These are phyloP conservation scores for Coleophoma cylindrospora DNA, from an alignment of 2,329 filamentous ascomycete genomes.

Conservation along the genomic window DNA sequence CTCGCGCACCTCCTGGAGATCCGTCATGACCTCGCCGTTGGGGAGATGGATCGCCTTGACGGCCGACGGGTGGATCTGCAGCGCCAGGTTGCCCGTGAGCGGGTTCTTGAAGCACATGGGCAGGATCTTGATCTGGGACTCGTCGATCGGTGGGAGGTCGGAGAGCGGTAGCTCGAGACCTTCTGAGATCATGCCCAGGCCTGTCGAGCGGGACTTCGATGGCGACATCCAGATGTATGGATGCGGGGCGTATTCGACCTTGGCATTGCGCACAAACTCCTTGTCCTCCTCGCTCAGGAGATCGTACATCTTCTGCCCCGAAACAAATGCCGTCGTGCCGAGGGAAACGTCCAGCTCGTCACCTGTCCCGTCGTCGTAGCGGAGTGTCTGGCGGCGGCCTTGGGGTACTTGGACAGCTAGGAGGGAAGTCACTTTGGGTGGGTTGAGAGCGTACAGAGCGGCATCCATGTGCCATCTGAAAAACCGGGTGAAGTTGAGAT, in stretches of 20 bases:
- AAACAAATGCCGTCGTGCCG: constrained; percentile 73
- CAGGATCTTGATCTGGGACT: constrained; percentile 63
- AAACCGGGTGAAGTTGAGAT: constrained; percentile 53
- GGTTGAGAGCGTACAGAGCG: constrained; percentile 69
- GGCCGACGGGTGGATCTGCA: constrained; percentile 72
- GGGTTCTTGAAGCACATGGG: constrained; percentile 79
- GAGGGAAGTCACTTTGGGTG: constrained; percentile 67
- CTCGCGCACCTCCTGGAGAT: constrained; percentile 60
- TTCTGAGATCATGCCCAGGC: constrained; percentile 67
- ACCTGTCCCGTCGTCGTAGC: constrained; percentile 67
- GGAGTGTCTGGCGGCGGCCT: constrained; percentile 59
- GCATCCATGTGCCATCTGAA: constrained; percentile 82
- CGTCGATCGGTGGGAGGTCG: constrained; percentile 61
- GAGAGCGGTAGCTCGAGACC: constrained; percentile 52
- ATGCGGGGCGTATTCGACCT: constrained; percentile 71
- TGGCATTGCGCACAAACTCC: constrained; percentile 60
- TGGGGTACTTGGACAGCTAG: constrained; percentile 69
- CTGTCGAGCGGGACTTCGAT: constrained; percentile 61
- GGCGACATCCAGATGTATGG: constrained; percentile 79
- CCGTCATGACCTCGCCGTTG: constrained; percentile 64
- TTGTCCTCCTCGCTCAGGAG: constrained; percentile 60
- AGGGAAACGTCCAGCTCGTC: constrained; percentile 65
- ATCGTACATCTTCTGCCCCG: constrained; percentile 67
- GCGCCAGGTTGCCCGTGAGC: constrained; percentile 59
- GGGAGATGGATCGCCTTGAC: constrained; percentile 62